Conservation (phyloP, 2,329 filamentous ascomycete genomes). For the Monilinia polystroma region DNA sequence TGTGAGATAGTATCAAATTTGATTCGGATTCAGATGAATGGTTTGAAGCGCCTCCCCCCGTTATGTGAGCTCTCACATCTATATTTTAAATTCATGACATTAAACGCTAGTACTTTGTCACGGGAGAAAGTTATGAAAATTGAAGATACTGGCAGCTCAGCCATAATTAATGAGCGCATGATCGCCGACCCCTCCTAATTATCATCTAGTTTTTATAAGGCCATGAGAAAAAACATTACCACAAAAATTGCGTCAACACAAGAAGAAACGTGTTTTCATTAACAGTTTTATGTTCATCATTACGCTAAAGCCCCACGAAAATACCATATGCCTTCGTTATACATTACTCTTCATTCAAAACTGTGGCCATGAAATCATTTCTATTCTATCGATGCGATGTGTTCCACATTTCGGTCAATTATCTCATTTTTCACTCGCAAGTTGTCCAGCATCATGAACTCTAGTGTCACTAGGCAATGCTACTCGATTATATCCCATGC, state of each 20-base stretch:
- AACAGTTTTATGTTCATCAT: background rate
- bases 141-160: background rate
- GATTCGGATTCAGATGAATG: too few relatives aligned
- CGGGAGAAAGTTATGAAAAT: too few relatives aligned
- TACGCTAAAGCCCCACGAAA: background rate
- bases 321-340: too few relatives aligned
- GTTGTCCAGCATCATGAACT: conserved; percentile 16
- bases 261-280: background rate
- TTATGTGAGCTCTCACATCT: too few relatives aligned
- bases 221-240: background rate
- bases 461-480: conserved; percentile 13
- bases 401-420: background rate
- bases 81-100: too few relatives aligned
- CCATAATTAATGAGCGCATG: background rate
- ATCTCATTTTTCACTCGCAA: conserved; percentile 13
- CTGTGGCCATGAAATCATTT: background rate
- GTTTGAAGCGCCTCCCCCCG: too few relatives aligned
- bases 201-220: background rate
- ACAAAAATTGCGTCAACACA: background rate
- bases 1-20: too few relatives aligned
- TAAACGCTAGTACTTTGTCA: too few relatives aligned
- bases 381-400: background rate
- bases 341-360: background rate
- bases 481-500: conserved; percentile 13
- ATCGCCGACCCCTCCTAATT: background rate